phyloP scores from a whole-genome alignment of 2,329 filamentous ascomycete species.

The Aschersonia sp. region DNA sequence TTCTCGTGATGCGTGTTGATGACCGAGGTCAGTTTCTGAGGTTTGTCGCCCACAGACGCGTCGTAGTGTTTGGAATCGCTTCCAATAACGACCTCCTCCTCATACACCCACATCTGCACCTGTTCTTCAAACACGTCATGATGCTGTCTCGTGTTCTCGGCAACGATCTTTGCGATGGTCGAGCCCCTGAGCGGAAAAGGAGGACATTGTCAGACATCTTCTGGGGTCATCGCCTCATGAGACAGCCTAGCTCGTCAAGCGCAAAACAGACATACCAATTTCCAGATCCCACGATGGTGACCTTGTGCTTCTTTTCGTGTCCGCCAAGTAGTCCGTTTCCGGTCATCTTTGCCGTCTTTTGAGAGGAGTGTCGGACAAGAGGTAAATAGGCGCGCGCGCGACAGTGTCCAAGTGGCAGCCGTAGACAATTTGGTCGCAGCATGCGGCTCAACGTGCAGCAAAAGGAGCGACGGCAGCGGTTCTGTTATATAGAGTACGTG shows the following conservation, averaged over 20 bases:
- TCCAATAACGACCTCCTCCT: constrained; percentile 70
- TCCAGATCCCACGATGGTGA: constrained; percentile 86
- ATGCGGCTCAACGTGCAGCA: constrained; percentile 1
- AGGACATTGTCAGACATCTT: background rate
- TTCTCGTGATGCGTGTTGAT: constrained; percentile 95
- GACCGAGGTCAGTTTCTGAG: constrained; percentile 76
- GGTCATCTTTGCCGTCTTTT: constrained; percentile 15
- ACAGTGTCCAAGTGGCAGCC: background rate
- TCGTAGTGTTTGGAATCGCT: constrained; percentile 62
- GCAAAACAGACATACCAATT: constrained; percentile 58
- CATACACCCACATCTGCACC: constrained; percentile 98
- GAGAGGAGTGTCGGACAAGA: constrained; percentile 1
- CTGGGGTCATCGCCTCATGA: background rate
- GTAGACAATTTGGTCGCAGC: constrained; percentile 1
- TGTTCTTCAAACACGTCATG: constrained; percentile 70
- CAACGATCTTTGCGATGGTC: constrained; percentile 92
- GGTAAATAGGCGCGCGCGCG: background rate
- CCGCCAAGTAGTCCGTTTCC: constrained; percentile 23
- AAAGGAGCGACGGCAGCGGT: too few relatives aligned
- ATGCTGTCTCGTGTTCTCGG: constrained; percentile 74
- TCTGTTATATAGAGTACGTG: too few relatives aligned
- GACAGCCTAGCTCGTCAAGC: background rate
- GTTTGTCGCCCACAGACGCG: constrained; percentile 42
- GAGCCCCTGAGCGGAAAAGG: constrained; percentile 52
- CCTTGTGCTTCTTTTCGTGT: constrained; percentile 67